phyloP scores from a whole-genome alignment of 108 stramenopile genomes.

The Pseudonitzschia pungens region DNA sequence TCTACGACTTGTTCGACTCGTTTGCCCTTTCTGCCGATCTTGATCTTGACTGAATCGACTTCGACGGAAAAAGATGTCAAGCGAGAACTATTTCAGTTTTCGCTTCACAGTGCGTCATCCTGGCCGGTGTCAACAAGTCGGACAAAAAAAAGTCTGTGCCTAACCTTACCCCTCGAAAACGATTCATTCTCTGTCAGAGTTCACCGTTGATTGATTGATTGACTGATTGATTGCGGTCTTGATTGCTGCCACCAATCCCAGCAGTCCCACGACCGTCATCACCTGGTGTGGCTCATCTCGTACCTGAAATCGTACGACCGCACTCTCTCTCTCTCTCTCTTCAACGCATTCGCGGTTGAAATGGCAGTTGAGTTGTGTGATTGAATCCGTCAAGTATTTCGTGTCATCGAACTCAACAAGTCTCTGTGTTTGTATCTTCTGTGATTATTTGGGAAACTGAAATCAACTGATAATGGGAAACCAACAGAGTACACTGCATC shows the following conservation, averaged over 20 bases:
- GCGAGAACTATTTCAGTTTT: conserved; percentile 2
- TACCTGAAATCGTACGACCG: neutral
- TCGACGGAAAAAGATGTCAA: neutral
- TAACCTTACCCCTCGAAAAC: too few species aligned
- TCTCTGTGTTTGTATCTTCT: neutral
- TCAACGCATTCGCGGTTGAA: neutral
- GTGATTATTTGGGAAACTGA: neutral
- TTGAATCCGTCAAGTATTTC: neutral
- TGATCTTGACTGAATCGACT: neutral
- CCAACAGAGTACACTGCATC: conserved; percentile 42
- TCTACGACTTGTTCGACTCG: neutral
- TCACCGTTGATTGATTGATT: too few species aligned
- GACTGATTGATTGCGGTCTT: neutral
- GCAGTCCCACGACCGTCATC: neutral
- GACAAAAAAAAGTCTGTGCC: neutral
- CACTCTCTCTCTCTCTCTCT: neutral
- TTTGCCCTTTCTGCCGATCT: too few species aligned
- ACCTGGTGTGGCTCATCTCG: neutral
- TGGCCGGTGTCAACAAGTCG: neutral
- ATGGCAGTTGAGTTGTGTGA: neutral
- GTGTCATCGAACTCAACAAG: neutral
- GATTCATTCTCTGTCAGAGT: too few species aligned
- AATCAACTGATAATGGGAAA: conserved; percentile 34
- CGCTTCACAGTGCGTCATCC: neutral
- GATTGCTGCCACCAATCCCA: too few species aligned